Evolutionary conservation across 176 grass and related monocot genomes (phyloP), one percentile per base, ranked within the genome.

Genomic region (Chrysopogon serrulatus): DNA sequence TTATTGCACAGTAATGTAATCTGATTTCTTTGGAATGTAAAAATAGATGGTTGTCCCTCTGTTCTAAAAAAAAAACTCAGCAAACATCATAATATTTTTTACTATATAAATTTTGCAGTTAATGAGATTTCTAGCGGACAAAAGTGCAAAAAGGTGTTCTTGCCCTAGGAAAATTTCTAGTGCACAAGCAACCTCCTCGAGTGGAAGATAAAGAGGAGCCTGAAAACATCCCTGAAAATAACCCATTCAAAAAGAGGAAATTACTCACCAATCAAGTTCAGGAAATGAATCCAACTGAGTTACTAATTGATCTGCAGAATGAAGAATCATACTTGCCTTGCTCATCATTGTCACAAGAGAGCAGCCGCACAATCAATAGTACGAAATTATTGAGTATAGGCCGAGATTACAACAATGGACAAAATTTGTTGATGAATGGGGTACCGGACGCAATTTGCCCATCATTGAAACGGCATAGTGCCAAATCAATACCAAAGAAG

Each of bases 191-290:
- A 24, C 21, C 73, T 34, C 73, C 65, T 80, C 81, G 61, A 77
- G 27, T 88, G 24, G 65, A 74, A 83, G 19, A 19, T 48, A 75
- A 68, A 5, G 21, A 87, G 87, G 74, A 48, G 36, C 71, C 9
- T 21, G 71, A 77, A 80, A 57, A 48, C 61, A 39, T 77, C 10
- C 94, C 91, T 44, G 81, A 93, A 35, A 97, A 97, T 61, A 93
- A 97, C 83, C 91, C 94, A 82, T 93, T 97, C 82, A 97, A 93
- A 87, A 97, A 91, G 73, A 91, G 86, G 79, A 97, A 93, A 88
- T 53, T 88, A 41, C 57, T 86, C 12, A 61, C 53, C 33, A 35
- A 19, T 21, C 30, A 89, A 30, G 41, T 18, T 21, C 30, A 69
- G 62, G 51, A 40, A 68, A 39, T 6, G 18, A 41, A 16, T 31